Evolutionary conservation across 106 monocot genomes (phyloP).

Genomic region (Phalaenopsis aphrodite): DNA sequence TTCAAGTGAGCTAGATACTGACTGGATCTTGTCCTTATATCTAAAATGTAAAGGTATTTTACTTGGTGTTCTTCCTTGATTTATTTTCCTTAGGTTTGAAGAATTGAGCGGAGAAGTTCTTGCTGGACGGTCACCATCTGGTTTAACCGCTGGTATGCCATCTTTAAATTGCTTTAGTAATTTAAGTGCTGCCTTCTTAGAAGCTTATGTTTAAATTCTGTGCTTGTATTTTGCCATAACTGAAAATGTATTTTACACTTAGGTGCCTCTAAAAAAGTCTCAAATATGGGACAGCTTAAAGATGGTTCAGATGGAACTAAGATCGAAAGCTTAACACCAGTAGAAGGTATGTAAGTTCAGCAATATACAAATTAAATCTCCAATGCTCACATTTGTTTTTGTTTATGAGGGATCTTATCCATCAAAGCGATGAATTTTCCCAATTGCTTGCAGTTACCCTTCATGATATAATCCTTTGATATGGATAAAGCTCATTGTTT

Average conservation of each 20-base stretch:
- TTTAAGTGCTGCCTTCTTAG: background rate
- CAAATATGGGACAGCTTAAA: conserved; percentile 52
- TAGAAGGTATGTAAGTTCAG: conserved; percentile 13
- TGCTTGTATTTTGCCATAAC: background rate
- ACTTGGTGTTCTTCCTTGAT: conserved; percentile 4
- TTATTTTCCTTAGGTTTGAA: conserved; percentile 48
- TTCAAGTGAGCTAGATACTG: conserved; percentile 58
- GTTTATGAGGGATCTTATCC: background rate
- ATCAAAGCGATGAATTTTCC: background rate
- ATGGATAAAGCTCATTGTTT: background rate
- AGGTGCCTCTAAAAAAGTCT: conserved; percentile 77
- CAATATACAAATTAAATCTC: background rate
- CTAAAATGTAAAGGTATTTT: background rate
- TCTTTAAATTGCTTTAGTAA: background rate
- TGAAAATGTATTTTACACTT: background rate
- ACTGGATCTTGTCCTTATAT: conserved; percentile 4
- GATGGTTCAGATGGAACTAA: conserved; percentile 52
- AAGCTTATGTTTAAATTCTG: background rate
- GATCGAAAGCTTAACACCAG: conserved; percentile 37
- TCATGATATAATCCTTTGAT: background rate
- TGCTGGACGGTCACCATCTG: conserved; percentile 57
- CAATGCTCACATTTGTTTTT: background rate
- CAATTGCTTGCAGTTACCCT: background rate
- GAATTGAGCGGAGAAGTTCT: conserved; percentile 59
- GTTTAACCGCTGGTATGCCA: conserved; percentile 41